Base-by-base conservation (phyloP, 73 alveolate species). In the Effrenium voratum region DNA sequence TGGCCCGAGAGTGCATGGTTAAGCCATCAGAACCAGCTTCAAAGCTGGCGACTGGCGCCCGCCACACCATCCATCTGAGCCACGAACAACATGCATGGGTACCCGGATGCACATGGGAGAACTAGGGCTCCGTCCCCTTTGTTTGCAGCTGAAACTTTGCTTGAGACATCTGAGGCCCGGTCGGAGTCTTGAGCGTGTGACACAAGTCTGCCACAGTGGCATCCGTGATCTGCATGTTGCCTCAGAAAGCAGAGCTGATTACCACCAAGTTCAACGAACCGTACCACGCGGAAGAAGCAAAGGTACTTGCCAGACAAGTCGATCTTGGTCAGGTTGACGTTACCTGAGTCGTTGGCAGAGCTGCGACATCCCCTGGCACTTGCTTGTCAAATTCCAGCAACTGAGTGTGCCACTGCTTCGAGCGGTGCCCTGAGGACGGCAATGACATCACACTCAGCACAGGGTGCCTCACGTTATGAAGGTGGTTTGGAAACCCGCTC, bases 151-250 rank as follows among this genome's bases (percentile, higher is more conserved):
- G 32, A 28, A 0, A 55, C 68, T 19, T 19, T 28, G 68, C 3
- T 55, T 28, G 24, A 55, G 32, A 55, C 15, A 19, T 19, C 32
- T 26, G 34, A 72, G n/a, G 8, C 40, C 87, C 86, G 47, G 49
- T 45, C 96, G 96, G 96, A 1, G 96, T 90, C 96, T 90, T 90
- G n/a, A 91, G 91, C 46, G 98, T 91, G 75, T 91, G 98, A 34
- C 98, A 91, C 63, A 91, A 44, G 68, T 91, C 98, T 1, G 98
- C 98, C 59, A 91, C 98, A 2, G 98, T 91, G 28, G 98, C 98
- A 26, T 91, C 98, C 8, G 98, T 91, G 98, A 91, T 91, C 30
- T 91, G 98, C 50, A 50, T 49, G 91, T 91, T 91, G 85, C 96
- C 96, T 90, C 5, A 22, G n/a, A n/a, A n/a, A n/a, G n/a, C 92